phyloP scores from a whole-genome alignment of 2,329 filamentous ascomycete species.

The Canariomyces notabilis region DNA sequence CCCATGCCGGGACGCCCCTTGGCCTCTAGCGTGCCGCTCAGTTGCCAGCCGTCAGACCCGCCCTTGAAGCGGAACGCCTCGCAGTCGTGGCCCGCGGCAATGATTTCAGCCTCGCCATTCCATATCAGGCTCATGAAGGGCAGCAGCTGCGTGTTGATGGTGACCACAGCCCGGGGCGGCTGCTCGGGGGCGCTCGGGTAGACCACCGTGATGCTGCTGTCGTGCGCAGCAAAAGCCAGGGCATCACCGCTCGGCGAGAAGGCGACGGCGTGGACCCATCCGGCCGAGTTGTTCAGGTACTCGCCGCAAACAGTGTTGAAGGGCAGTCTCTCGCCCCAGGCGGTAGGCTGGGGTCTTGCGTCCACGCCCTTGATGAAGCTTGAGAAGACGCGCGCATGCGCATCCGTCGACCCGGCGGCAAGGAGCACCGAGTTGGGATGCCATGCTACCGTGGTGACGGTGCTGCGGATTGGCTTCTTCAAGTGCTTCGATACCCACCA shows the following conservation, averaged over 20 bases:
- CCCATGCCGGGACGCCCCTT: constrained; percentile 60
- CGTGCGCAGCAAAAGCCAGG: constrained; percentile 91
- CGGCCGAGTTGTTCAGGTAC: constrained; percentile 90
- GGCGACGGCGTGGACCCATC: constrained; percentile 89
- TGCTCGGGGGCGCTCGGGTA: constrained; percentile 91
- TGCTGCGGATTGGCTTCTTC: constrained; percentile 98
- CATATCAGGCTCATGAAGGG: constrained; percentile 92
- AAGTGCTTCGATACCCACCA: constrained; percentile 99
- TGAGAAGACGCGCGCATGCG: constrained; percentile 90
- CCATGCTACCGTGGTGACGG: constrained; percentile 91
- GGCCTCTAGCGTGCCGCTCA: constrained; percentile 73
- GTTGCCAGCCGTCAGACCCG: constrained; percentile 72
- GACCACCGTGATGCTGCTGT: constrained; percentile 93
- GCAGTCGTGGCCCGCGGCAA: constrained; percentile 86
- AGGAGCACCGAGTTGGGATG: constrained; percentile 96
- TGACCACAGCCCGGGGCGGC: constrained; percentile 83
- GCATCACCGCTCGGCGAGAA: constrained; percentile 91
- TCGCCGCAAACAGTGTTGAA: constrained; percentile 99
- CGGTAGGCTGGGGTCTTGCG: constrained; percentile 73
- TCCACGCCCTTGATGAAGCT: constrained; percentile 96
- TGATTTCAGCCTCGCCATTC: constrained; percentile 87
- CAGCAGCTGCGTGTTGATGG: constrained; percentile 80
- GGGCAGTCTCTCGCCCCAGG: constrained; percentile 91
- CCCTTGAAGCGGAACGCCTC: constrained; percentile 89
- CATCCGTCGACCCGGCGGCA: constrained; percentile 93